These are phyloP conservation scores for Picea glauca DNA, from an alignment of 75 land plant species.

Conservation along the genomic window DNA sequence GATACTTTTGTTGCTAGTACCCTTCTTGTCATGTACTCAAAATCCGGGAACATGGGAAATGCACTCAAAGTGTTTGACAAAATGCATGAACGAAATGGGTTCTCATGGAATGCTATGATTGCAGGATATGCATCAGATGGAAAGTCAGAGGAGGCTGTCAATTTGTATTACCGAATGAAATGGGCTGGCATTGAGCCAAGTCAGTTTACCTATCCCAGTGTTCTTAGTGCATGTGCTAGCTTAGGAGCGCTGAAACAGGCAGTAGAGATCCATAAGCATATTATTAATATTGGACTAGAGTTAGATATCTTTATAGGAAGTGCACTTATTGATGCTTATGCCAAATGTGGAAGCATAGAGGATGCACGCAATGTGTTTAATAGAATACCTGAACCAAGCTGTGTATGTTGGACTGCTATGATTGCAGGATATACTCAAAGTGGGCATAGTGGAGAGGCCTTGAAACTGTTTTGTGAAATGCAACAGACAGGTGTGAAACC, in stretches of 20 bases:
- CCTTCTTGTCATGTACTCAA: constrained; percentile 54
- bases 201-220: constrained; percentile 24
- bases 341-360: constrained; percentile 19
- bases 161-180: constrained; percentile 38
- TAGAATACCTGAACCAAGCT: constrained; percentile 19
- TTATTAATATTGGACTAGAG: constrained; percentile 20
- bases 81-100: constrained; percentile 28
- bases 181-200: constrained; percentile 10
- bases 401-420: constrained; percentile 46
- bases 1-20: constrained; percentile 32
- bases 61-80: constrained; percentile 30
- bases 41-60: constrained; percentile 36
- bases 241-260: constrained; percentile 15
- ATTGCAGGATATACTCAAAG: constrained; percentile 28
- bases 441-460: not conserved
- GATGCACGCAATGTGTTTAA: constrained; percentile 33
- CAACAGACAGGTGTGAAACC: constrained; percentile 9
- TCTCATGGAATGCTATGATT: constrained; percentile 54
- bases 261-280: constrained; percentile 22
- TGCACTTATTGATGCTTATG: constrained; percentile 37
- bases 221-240: constrained; percentile 38
- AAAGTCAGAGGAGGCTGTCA: constrained; percentile 15
- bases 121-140: constrained; percentile 33
- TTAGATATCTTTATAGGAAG: constrained; percentile 26
- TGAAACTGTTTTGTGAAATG: constrained; percentile 15